phyloP scores from a whole-genome alignment of 306 rosid species.

The Arachis stenosperma region DNA sequence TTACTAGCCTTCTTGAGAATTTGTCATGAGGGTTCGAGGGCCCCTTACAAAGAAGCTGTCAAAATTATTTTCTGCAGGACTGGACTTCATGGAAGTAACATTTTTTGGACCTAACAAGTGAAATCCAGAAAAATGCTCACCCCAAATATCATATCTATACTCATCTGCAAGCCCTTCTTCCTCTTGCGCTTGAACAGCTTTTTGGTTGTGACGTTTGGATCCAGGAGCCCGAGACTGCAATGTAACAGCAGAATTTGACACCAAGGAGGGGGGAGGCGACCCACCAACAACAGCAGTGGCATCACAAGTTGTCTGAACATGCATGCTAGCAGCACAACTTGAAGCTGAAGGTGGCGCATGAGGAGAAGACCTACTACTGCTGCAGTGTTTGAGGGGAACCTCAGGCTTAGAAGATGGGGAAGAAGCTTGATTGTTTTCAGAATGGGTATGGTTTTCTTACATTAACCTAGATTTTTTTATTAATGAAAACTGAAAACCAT shows the following conservation, averaged over 20 bases:
- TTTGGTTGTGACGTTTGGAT: conserved; percentile 48
- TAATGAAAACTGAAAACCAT: too few species aligned
- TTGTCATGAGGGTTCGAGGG: conserved; percentile 65
- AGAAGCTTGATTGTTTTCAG: conserved; percentile 41
- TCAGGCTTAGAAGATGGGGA: conserved; percentile 43
- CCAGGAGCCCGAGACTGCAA: conserved; percentile 82
- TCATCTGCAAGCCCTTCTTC: conserved; percentile 53
- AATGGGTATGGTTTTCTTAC: conserved; percentile 3
- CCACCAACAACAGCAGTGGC: conserved; percentile 52
- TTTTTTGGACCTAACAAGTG: conserved; percentile 60
- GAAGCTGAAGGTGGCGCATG: conserved; percentile 47
- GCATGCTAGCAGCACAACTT: conserved; percentile 43
- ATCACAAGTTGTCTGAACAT: conserved; percentile 55
- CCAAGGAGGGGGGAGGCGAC: conserved; percentile 42
- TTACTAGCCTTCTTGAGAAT: conserved; percentile 60
- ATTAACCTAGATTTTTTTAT: too few species aligned
- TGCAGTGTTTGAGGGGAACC: conserved; percentile 32
- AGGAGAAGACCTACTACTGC: conserved; percentile 39
- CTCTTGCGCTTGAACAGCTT: conserved; percentile 46
- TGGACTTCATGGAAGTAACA: conserved; percentile 56
- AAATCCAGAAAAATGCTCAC: conserved; percentile 80
- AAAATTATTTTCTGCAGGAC: conserved; percentile 55
- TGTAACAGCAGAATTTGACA: conserved; percentile 52
- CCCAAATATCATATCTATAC: conserved; percentile 95
- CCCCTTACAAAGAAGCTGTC: conserved; percentile 91